Conservation (phyloP, 75 land plant genomes). For the Cupressus sempervirens region DNA sequence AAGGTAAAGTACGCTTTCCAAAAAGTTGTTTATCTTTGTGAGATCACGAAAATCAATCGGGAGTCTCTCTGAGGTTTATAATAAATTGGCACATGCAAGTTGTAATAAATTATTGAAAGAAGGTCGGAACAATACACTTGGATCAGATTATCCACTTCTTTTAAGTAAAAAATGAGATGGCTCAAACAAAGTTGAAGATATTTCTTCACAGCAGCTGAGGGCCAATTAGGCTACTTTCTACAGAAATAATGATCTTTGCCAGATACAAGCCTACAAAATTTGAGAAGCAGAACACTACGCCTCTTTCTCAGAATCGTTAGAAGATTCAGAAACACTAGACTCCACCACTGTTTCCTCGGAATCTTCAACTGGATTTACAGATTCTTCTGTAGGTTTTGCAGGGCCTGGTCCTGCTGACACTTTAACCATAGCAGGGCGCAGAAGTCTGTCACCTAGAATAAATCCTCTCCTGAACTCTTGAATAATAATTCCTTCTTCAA, state of each 20-base stretch:
- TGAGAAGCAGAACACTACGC: not conserved
- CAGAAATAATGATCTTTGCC: not conserved
- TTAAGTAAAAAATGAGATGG: not conserved
- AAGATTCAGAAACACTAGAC: not conserved
- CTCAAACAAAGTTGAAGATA: not conserved
- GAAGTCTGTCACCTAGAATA: constrained; percentile 64
- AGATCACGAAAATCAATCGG: not conserved
- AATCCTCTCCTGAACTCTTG: constrained; percentile 89
- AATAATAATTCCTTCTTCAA: constrained; percentile 70
- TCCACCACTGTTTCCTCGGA: not conserved
- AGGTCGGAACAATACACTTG: not conserved
- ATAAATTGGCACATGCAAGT: not conserved
- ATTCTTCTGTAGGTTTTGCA: constrained; percentile 14
- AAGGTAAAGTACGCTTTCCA: not conserved
- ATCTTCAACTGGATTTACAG: constrained; percentile 7
- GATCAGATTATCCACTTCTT: not conserved
- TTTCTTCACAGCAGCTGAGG: not conserved
- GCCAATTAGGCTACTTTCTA: not conserved
- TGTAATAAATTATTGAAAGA: not conserved
- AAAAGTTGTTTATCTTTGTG: not conserved
- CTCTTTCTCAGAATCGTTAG: constrained; percentile 2
- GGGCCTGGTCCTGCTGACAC: constrained; percentile 86
- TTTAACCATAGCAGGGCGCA: constrained; percentile 92
- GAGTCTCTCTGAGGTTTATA: not conserved
- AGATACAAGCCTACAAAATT: not conserved